A percentile compares a stretch with the other conserved stretches of the same genome.
These are phyloP conservation scores for Cyclocybe aegerita DNA, from an alignment of 768 basidiomycete species.

Conservation along the genomic window DNA sequence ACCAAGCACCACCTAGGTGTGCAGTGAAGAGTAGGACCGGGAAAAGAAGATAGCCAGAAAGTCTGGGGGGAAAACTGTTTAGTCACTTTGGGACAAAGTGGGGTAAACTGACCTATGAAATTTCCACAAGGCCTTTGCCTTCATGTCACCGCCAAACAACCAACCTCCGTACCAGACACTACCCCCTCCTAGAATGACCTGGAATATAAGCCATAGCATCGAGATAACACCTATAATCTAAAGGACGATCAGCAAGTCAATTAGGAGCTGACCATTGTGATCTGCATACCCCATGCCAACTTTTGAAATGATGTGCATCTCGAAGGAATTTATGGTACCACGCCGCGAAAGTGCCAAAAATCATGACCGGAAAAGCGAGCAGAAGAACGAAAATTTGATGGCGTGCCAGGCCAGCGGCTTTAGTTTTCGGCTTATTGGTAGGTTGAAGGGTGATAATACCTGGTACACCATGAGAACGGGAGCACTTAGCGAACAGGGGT, in stretches of 20 bases:
- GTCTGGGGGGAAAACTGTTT: conserved; percentile 29
- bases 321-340: conserved; percentile 58
- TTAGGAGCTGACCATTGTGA: too few species aligned
- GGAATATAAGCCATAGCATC: conserved; percentile 60
- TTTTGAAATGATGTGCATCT: conserved; percentile 56
- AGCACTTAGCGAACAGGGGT: too few species aligned
- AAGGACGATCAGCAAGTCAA: neutral
- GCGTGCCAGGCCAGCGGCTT: conserved; percentile 63
- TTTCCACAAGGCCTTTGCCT: conserved; percentile 79
- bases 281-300: conserved; percentile 71
- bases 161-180: conserved; percentile 76
- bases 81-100: neutral
- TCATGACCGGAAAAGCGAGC: conserved; percentile 55
- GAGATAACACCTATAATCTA: conserved; percentile 66
- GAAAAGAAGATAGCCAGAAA: conserved; percentile 75
- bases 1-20: conserved; percentile 72
- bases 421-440: conserved; percentile 62
- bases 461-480: conserved; percentile 20
- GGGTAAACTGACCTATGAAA: conserved; percentile 63
- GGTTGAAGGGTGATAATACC: conserved; percentile 78
- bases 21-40: conserved; percentile 59
- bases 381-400: conserved; percentile 66
- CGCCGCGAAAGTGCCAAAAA: conserved; percentile 62
- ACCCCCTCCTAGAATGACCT: conserved; percentile 64
- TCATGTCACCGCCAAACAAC: conserved; percentile 67